Evolutionary conservation across 176 grass and related monocot species (phyloP).

Genomic region (Luzula sylvatica): DNA sequence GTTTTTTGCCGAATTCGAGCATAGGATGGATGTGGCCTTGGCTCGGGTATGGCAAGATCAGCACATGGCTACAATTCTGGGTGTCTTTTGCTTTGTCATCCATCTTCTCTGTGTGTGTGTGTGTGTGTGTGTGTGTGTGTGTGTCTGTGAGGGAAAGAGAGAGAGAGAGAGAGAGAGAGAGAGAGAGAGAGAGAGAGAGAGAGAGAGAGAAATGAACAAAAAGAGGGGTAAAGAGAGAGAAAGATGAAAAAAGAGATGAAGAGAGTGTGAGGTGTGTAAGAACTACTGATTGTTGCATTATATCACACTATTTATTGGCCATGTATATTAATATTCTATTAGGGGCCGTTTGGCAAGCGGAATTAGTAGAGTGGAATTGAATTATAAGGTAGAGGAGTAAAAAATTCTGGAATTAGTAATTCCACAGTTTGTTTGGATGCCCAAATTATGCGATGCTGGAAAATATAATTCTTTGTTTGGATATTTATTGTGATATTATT

Average conservation of each 20-base stretch:
- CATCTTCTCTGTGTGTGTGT: too few relatives aligned
- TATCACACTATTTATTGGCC: too few relatives aligned
- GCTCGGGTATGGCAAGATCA: slow-evolving; percentile 47
- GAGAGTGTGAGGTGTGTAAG: background rate
- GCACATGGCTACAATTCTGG: slow-evolving; percentile 19
- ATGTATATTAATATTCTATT: too few relatives aligned
- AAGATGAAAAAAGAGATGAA: background rate
- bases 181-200: background rate
- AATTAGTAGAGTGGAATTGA: too few relatives aligned
- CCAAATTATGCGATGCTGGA: too few relatives aligned
- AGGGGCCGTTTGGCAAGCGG: too few relatives aligned
- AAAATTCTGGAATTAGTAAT: too few relatives aligned
- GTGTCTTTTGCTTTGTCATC: background rate
- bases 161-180: background rate
- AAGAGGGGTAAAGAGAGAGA: background rate
- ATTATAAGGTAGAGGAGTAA: too few relatives aligned
- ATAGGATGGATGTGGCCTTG: slow-evolving; percentile 82
- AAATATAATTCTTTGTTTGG: too few relatives aligned
- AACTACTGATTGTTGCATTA: background rate
- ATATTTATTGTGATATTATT: too few relatives aligned
- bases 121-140: too few relatives aligned
- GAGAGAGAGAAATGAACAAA: background rate
- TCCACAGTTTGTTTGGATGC: too few relatives aligned
- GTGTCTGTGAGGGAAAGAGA: background rate
- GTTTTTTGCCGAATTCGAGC: slow-evolving; percentile 51